Base-by-base conservation (phyloP, 1,139 yeast species). In the Kodamaea derodonti region DNA sequence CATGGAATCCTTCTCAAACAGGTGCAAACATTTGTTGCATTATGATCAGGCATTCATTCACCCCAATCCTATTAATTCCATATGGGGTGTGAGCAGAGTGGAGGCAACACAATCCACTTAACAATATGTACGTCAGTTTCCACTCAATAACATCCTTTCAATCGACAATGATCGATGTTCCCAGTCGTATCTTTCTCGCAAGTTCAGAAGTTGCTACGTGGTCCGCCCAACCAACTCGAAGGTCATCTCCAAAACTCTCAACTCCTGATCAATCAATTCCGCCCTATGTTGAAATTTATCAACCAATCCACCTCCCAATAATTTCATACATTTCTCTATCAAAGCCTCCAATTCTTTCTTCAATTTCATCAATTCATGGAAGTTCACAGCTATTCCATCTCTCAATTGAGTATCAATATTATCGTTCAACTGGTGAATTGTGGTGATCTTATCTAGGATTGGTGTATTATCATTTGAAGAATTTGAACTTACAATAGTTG, bases 391-490 rank as follows among this genome's bases (percentile, higher is more conserved):
- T 10, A 45, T 40, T 9, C 39, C 35, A 20, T 34, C 38, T 18
- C 22, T 27, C 33, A 68, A 40, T 39, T 68, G 74, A 12, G 49
- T 46, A 36, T 65, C 65, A 11, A 69, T 66, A 27, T 65, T 65
- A 4, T 48, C 36, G 45, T 69, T 64, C 14, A 69, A 48, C 32
- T 66, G 62, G 37, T 67, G 73, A 9, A 69, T 65, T 8, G 74
- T 68, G n/a, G 69, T 56, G 36, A 69, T 65, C 43, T 69, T 69
- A 39, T 69, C 74, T 9, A 69, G 39, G 7, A 64, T 45, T 1
- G 60, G 44, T 1, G 68, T 53, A 26, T 49, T 48, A 14, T 39
- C 43, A n/a, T 46, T 45, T 32, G 42, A 40, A 27, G 71, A 63
- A 36, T 67, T 65, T 31, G 52, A 43, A 20, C 43, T 42, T 8